Percentiles rank a stretch among this genome's conserved stretches.
Evolutionary conservation across 2,329 filamentous ascomycete species (phyloP).

Genomic region (Rasamsonia emersonii): DNA sequence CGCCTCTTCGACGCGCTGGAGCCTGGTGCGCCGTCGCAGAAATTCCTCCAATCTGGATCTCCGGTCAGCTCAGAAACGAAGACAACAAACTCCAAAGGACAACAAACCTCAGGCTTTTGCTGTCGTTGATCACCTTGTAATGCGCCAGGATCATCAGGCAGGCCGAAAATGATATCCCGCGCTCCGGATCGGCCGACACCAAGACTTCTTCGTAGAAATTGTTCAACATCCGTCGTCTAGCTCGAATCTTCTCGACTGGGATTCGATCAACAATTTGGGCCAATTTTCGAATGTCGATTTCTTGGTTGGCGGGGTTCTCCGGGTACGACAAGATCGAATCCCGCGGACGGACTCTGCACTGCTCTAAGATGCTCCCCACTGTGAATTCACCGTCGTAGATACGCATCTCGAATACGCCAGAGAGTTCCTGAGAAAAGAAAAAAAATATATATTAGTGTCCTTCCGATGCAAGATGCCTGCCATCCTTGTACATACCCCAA

Average conservation of each 20-base stretch:
- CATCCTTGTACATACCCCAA: slow-evolving; percentile 54
- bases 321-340: slow-evolving; percentile 26
- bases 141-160: slow-evolving; percentile 94
- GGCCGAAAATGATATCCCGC: slow-evolving; percentile 83
- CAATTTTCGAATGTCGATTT: slow-evolving; percentile 66
- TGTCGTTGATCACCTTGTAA: slow-evolving; percentile 98
- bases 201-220: slow-evolving; percentile 96
- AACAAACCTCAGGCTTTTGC: slow-evolving; percentile 74
- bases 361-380: slow-evolving; percentile 75
- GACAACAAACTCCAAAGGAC: slow-evolving; percentile 3
- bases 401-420: slow-evolving; percentile 92
- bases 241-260: slow-evolving; percentile 65
- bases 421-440: slow-evolving; percentile 55
- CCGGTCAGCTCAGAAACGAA: slow-evolving; percentile 18
- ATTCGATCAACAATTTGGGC: slow-evolving; percentile 65
- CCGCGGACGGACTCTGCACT: slow-evolving; percentile 56
- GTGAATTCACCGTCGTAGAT: slow-evolving; percentile 90
- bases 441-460: slow-evolving; percentile 3
- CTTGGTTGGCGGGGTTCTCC: slow-evolving; percentile 36
- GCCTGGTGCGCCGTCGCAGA: slow-evolving; percentile 73
- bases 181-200: slow-evolving; percentile 81
- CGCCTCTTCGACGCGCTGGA: slow-evolving; percentile 92
- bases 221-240: slow-evolving; percentile 71
- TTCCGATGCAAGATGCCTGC: too few relatives aligned
- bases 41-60: slow-evolving; percentile 75